phyloP scores from a whole-genome alignment of 345 rosid genomes.

The Passiflora organensis region DNA sequence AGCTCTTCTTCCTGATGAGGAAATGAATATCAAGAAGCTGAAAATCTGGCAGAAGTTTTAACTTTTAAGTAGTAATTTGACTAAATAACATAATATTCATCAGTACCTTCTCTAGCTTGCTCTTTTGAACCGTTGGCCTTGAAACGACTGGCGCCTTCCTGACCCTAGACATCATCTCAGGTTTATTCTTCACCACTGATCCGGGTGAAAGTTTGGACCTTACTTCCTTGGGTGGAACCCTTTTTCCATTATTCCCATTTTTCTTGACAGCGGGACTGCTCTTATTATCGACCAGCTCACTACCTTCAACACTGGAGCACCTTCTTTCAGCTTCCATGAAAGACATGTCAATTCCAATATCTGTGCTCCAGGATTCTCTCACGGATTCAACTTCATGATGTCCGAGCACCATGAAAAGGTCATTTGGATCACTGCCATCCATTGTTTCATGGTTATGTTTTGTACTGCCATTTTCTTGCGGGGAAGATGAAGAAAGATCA shows the following conservation, averaged over 20 bases:
- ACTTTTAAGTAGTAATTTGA: background rate
- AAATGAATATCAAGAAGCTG: slow-evolving; percentile 1
- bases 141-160: slow-evolving; percentile 44
- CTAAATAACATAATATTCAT: background rate
- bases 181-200: slow-evolving; percentile 27
- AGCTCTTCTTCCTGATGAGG: slow-evolving; percentile 70
- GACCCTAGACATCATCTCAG: slow-evolving; percentile 30
- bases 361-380: slow-evolving; percentile 42
- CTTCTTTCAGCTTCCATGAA: slow-evolving; percentile 43
- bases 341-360: slow-evolving; percentile 45
- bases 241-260: slow-evolving; percentile 28
- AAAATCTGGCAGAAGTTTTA: background rate
- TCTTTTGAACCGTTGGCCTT: slow-evolving; percentile 61
- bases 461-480: slow-evolving; percentile 25
- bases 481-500: slow-evolving; percentile 40
- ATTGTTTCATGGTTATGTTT: slow-evolving; percentile 31
- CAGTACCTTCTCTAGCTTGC: slow-evolving; percentile 69
- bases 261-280: slow-evolving; percentile 20
- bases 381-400: slow-evolving; percentile 35
- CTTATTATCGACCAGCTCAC: slow-evolving; percentile 24
- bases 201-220: slow-evolving; percentile 33
- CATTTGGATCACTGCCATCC: slow-evolving; percentile 43
- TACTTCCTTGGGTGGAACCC: slow-evolving; percentile 29
- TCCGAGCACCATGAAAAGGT: slow-evolving; percentile 62
- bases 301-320: slow-evolving; percentile 26